Base-by-base conservation (phyloP, 208 protist species). In the Borovskyia barvae region DNA sequence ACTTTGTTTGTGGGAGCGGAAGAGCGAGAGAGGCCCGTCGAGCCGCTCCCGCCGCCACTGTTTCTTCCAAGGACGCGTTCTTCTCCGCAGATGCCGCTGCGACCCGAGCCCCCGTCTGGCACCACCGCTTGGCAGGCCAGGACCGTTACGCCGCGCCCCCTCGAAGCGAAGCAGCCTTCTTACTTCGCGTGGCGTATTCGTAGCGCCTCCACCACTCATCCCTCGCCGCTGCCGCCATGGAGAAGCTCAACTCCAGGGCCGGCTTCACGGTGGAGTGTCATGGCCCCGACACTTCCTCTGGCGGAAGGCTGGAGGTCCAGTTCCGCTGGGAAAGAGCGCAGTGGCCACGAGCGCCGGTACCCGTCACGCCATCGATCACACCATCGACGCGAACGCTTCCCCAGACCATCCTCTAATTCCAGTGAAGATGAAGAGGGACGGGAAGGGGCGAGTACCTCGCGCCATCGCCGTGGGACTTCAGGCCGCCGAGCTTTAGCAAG, bases 11-110 rank as follows among this genome's bases (percentile, higher is more conserved):
- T 20, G 25, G 30, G 5, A n/a, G 25, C 19, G 17, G 30, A 57
- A 45, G 25, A 15, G 22, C 15, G n/a, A 5, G 24, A 41, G 24
- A 28, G 33, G 14, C 42, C 46, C 1, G 45, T 62, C 7, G 42
- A 48, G 22, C 45, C 66, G 45, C 24, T 72, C 22, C 35, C 52
- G 20, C 46, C 43, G 24, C 57, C 66, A 4, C 51, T 72, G 12
- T 72, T 50, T 58, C 39, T 66, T 15, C 57, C 46, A 15, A 20
- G 45, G 19, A 14, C 43, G 40, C 66, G 48, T 37, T 62, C 65
- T 7, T 1, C 33, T 30, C 25, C 37, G n/a, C 62, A 28, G 2
- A 41, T 43, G 28, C 49, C 45, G 24, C 47, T 48, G 30, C 37
- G n/a, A 26, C 22, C 35, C 25, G 19, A 22, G 20, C 29, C 15